phyloP scores from a whole-genome alignment of 2,329 filamentous ascomycete genomes.

The Cytospora mali region DNA sequence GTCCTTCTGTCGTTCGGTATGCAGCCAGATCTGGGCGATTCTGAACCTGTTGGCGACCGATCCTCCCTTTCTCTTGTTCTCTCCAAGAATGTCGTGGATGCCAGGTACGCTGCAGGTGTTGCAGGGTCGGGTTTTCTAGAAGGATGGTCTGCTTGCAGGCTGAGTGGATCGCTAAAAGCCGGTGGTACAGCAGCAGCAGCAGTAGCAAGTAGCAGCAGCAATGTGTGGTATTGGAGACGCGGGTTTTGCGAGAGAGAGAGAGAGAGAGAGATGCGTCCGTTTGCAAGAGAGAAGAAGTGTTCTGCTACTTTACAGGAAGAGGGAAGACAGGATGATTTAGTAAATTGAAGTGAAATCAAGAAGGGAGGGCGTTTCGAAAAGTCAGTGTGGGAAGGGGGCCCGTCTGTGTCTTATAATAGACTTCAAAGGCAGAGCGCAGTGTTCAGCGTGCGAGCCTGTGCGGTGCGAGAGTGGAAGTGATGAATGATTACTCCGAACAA shows the following conservation, averaged over 20 bases:
- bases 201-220: constrained; percentile 8
- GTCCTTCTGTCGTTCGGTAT: constrained; percentile 9
- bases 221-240: constrained; percentile 15
- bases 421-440: constrained; percentile 27
- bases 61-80: not conserved
- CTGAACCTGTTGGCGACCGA: constrained; percentile 17
- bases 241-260: constrained; percentile 10
- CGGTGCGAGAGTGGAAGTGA: constrained; percentile 21
- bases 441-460: constrained; percentile 17
- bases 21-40: constrained; percentile 12
- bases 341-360: constrained; percentile 24
- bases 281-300: constrained; percentile 18
- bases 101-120: constrained; percentile 29
- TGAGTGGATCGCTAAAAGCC: constrained; percentile 21
- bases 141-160: constrained; percentile 25
- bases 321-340: constrained; percentile 17
- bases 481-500: constrained; percentile 15
- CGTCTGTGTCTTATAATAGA: constrained; percentile 32
- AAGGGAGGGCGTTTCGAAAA: constrained; percentile 29
- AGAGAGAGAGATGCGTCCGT: not conserved
- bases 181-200: constrained; percentile 16
- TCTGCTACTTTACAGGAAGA: constrained; percentile 26
- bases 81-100: constrained; percentile 18
- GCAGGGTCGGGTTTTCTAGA: constrained; percentile 23
- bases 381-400: constrained; percentile 30